phyloP scores from a whole-genome alignment of 2,329 filamentous ascomycete genomes.

The Sporothrix phasma region DNA sequence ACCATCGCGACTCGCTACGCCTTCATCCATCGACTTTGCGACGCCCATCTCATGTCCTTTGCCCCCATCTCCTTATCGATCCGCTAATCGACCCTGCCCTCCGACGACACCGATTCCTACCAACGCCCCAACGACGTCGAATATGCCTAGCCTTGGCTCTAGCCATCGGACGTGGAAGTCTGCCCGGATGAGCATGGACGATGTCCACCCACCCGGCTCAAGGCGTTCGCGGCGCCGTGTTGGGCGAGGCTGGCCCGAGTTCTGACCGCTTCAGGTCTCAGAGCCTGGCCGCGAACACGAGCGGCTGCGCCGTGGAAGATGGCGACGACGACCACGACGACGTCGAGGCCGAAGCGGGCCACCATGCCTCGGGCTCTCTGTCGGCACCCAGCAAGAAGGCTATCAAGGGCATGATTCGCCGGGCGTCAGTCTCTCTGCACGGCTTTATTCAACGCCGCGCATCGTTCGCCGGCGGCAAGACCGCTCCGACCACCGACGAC shows the following conservation, averaged over 20 bases:
- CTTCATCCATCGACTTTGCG: background rate
- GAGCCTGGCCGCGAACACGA: conserved; percentile 10
- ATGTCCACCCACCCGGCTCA: conserved; percentile 1
- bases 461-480: conserved; percentile 27
- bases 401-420: conserved; percentile 43
- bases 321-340: conserved; percentile 26
- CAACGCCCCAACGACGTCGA: background rate
- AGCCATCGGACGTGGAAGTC: conserved; percentile 1
- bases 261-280: background rate
- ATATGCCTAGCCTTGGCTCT: conserved; percentile 3
- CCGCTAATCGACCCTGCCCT: background rate
- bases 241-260: conserved; percentile 8
- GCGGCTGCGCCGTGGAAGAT: conserved; percentile 20
- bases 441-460: conserved; percentile 42
- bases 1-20: background rate
- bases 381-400: conserved; percentile 20
- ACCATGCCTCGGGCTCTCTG: background rate
- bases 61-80: background rate
- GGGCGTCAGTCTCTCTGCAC: conserved; percentile 44
- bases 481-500: conserved; percentile 12
- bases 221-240: background rate
- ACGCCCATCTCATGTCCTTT: background rate
- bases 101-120: background rate
- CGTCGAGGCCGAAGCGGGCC: conserved; percentile 7
- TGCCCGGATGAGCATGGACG: conserved; percentile 8